phyloP scores from a whole-genome alignment of 2,329 filamentous ascomycete genomes.

The Pyrenochaeta sp. region DNA sequence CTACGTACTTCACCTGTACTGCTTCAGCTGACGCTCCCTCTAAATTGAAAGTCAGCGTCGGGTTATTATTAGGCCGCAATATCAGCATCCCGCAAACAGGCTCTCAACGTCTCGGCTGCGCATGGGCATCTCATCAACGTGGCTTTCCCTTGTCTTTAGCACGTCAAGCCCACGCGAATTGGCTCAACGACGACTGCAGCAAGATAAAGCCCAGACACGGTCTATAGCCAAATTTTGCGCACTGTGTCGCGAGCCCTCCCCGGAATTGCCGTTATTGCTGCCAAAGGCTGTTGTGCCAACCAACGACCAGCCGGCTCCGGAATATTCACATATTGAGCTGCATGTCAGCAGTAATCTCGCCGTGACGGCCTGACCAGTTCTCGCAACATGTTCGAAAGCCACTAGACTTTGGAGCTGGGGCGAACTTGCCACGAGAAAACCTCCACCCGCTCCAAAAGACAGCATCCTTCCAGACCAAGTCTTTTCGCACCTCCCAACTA shows the following conservation, averaged over 20 bases:
- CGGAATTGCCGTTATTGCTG: neutral
- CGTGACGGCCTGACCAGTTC: neutral
- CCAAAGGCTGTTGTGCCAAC: neutral
- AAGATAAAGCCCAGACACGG: neutral
- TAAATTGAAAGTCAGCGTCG: slow-evolving; percentile 1
- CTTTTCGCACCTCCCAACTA: slow-evolving; percentile 7
- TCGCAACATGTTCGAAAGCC: neutral
- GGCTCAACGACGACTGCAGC: neutral
- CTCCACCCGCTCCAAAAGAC: neutral
- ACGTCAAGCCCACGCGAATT: too few species aligned
- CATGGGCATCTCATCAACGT: too few species aligned
- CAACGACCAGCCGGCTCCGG: neutral
- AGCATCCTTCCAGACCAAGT: slow-evolving; percentile 5
- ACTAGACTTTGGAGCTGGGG: neutral
- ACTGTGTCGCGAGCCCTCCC: neutral
- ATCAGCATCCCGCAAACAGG: neutral
- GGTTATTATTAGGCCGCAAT: neutral
- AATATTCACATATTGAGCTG: neutral
- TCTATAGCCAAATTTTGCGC: neutral
- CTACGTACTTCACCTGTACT: neutral
- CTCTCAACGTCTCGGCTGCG: too few species aligned
- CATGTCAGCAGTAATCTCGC: neutral
- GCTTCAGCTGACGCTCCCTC: slow-evolving; percentile 2
- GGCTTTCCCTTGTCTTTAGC: too few species aligned
- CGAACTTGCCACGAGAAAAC: slow-evolving; percentile 4